Evolutionary conservation across 73 alveolate genomes (phyloP).

Genomic region (Tetrahymena elliotti): DNA sequence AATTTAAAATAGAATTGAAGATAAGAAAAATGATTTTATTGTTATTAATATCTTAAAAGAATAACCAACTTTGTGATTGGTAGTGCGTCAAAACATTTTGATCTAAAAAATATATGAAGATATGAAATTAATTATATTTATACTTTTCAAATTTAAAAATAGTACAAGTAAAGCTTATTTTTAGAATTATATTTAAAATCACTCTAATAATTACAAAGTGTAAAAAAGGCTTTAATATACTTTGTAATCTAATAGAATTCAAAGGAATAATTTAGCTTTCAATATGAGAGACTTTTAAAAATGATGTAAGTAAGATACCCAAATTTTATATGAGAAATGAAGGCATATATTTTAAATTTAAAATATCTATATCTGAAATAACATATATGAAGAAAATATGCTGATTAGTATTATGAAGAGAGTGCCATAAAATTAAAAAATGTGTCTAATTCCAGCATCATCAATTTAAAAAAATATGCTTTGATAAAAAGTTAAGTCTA

Average conservation of each 20-base stretch:
- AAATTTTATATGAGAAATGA: not conserved
- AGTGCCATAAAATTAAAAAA: not conserved
- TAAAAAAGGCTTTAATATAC: not conserved
- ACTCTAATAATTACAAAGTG: not conserved
- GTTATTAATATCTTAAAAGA: not conserved
- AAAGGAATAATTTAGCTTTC: not conserved
- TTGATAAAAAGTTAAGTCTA: not conserved
- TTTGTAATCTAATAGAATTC: not conserved
- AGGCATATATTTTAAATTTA: too few relatives aligned
- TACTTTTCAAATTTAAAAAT: not conserved
- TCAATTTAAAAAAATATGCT: not conserved
- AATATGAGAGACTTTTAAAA: not conserved
- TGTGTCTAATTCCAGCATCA: not conserved
- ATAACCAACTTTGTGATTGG: not conserved
- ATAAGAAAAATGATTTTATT: not conserved
- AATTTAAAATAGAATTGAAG: not conserved
- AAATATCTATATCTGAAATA: not conserved
- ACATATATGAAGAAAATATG: not conserved
- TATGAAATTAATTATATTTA: too few relatives aligned
- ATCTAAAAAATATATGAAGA: not conserved
- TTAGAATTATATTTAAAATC: not conserved
- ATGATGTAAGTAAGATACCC: not conserved
- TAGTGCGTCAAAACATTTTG: not conserved
- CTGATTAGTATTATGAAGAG: not conserved
- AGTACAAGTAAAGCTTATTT: not conserved